These are phyloP conservation scores for Paramecium sexaurelia DNA, from an alignment of 73 alveolate genomes.

Conservation along the genomic window DNA sequence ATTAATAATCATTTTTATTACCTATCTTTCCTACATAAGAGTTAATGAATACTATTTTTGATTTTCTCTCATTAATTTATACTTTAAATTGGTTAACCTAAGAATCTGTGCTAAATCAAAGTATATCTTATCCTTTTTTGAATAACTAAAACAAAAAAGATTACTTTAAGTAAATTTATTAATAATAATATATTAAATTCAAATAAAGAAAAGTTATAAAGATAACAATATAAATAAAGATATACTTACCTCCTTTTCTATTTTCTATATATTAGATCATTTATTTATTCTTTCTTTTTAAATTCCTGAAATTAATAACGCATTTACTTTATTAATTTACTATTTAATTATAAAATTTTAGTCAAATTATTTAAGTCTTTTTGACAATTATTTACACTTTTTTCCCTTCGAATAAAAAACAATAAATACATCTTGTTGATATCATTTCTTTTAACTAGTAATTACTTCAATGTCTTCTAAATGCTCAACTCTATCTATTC, in stretches of 20 bases:
- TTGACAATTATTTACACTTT: background rate
- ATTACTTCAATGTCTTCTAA: background rate
- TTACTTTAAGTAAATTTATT: no score
- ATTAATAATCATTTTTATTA: background rate
- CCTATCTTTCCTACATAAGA: no score
- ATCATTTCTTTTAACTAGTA: background rate
- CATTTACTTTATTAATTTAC: background rate
- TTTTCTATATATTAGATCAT: background rate
- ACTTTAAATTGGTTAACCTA: no score
- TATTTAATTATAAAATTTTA: background rate
- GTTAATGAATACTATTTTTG: no score
- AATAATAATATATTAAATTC: no score
- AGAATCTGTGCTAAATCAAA: no score
- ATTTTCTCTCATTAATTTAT: no score
- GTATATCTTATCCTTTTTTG: no score
- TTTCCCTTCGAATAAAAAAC: background rate
- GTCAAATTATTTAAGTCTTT: background rate
- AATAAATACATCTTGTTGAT: background rate
- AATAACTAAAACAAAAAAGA: no score
- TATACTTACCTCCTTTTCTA: background rate
- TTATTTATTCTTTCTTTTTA: background rate
- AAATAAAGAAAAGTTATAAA: no score
- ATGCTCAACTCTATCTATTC: background rate
- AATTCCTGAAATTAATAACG: background rate
- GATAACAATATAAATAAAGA: background rate